Evolutionary conservation across 495 filamentous ascomycete genomes (phyloP), one percentile per base, ranked within the genome.

Genomic region (Neurospora sp.): DNA sequence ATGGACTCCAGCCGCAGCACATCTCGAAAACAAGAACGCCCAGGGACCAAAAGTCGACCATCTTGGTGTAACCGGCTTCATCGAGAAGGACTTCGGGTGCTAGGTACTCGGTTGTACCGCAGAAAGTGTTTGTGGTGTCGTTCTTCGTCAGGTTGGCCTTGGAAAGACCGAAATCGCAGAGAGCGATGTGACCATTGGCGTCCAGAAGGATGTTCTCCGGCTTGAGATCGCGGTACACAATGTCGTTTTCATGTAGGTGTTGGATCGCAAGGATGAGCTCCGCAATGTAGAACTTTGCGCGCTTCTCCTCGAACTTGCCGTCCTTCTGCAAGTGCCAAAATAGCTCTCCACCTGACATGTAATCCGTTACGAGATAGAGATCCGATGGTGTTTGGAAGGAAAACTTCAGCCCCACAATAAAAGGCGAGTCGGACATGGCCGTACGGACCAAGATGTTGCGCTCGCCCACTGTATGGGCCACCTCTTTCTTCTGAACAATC

Each of bases 291-390:
- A 99, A 99, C 82, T 97, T 99, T 70, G 96, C 96, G 7, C 96
- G 90, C 72, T 91, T 91, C 83, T 98, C 96, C 75, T 94, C 89
- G 80, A 99, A 99, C 20, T 94, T 91, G 48, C 96, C 96, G 79
- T 98, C 96, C 82, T 96, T 97, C 79, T 99, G 96, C 59, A 99
- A 83, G 84, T 99, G 96, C 94, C 95, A 99, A 82, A 99, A 99
- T 1, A 99, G 84, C 80, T 98, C 96, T 42, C 96, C 96, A 5
- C 96, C 96, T 5, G 96, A 98, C 96, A 99, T 98, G 85, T 97
- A 99, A 79, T 98, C 96, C n/a, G 96, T 98, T 35, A 99, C 96
- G 2, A 99, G 86, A 80, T 98, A 98, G 1, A 99, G 89, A 79
- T 99, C 96, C 12, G 94, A 94, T 5, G 94, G 93, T 0, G 96